Percentiles rank a stretch among this genome's conserved stretches.
These are phyloP conservation scores for Euphorbia corollata DNA, from an alignment of 441 rosid genomes.

Conservation along the genomic window DNA sequence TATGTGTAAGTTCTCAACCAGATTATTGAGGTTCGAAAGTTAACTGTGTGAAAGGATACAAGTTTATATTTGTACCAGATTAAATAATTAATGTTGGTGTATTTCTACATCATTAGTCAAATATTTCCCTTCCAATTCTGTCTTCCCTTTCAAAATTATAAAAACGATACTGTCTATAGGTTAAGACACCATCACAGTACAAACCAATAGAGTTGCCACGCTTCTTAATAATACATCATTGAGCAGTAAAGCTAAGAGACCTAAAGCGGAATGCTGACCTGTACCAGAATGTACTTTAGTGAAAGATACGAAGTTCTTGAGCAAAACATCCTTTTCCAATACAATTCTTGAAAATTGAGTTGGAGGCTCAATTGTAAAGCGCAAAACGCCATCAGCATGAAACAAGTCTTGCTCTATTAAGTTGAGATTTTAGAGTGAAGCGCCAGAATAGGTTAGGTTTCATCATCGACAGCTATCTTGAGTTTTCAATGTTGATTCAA, in stretches of 20 bases:
- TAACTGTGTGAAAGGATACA: no score
- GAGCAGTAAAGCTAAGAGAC: conserved; percentile 3
- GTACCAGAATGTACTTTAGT: conserved; percentile 7
- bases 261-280: conserved; percentile 16
- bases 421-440: not conserved
- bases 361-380: no score
- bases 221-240: not conserved
- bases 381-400: not conserved
- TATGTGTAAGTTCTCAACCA: no score
- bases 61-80: no score
- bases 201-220: not conserved
- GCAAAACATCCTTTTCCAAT: conserved; percentile 6
- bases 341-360: no score
- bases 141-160: not conserved
- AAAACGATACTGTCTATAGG: not conserved
- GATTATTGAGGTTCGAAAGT: no score
- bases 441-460: not conserved
- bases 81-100: no score
- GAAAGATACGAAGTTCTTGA: conserved; percentile 7
- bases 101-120: no score
- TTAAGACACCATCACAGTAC: not conserved
- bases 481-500: conserved; percentile 57
- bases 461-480: conserved; percentile 35
- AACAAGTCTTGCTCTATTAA: not conserved
- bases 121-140: not conserved